A percentile compares a stretch with the other conserved stretches of the same genome.
phyloP scores from a whole-genome alignment of 2,329 filamentous ascomycete species.

The Ophiostoma pallidulum region DNA sequence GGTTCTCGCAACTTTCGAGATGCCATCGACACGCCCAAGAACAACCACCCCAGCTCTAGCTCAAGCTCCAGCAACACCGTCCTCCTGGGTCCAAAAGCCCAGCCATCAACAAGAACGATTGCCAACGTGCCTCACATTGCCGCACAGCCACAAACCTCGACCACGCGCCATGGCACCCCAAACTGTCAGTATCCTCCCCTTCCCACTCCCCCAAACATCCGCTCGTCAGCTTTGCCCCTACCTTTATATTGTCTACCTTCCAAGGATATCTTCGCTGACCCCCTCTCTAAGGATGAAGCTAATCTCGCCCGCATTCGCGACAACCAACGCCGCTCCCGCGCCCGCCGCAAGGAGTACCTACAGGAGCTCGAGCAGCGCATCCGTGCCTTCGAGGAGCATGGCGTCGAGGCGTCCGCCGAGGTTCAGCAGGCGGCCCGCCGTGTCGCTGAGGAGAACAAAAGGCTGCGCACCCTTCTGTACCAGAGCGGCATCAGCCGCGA shows the following conservation, averaged over 20 bases:
- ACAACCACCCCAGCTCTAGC: too few species aligned
- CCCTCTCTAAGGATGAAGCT: slow-evolving; percentile 14
- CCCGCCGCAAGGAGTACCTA: slow-evolving; percentile 63
- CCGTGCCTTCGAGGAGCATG: slow-evolving; percentile 52
- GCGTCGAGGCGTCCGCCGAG: slow-evolving; percentile 60
- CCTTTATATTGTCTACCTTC: too few species aligned
- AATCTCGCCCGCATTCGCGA: slow-evolving; percentile 54
- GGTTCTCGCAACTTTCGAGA: slow-evolving; percentile 1
- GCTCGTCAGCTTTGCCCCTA: too few species aligned
- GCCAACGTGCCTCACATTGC: too few species aligned
- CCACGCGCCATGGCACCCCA: slow-evolving; percentile 5
- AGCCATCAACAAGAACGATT: background rate
- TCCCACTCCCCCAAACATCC: too few species aligned
- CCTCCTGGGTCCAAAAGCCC: background rate
- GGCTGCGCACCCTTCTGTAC: slow-evolving; percentile 49
- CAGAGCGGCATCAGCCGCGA: slow-evolving; percentile 47
- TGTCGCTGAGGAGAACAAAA: slow-evolving; percentile 61
- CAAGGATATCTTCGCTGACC: background rate
- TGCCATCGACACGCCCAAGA: too few species aligned
- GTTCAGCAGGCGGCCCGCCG: slow-evolving; percentile 60
- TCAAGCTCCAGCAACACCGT: background rate
- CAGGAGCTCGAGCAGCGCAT: slow-evolving; percentile 58
- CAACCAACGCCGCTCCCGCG: slow-evolving; percentile 68
- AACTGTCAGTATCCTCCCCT: slow-evolving; percentile 1
- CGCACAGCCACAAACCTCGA: background rate